Evolutionary conservation across 306 rosid genomes (phyloP).

Genomic region (Adenanthera pavonina): DNA sequence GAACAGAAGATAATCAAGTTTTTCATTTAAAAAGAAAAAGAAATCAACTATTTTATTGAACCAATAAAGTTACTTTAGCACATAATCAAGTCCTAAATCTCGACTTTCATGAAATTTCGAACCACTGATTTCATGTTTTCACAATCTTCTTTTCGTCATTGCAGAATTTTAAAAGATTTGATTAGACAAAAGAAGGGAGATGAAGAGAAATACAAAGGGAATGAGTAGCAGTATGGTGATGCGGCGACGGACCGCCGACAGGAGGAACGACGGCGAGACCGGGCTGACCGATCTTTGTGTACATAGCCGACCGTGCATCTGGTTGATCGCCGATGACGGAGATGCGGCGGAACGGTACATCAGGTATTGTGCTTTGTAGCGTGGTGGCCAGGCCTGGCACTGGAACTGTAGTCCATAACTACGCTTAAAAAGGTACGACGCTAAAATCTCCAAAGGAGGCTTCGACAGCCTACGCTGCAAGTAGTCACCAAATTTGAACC

Average conservation of each 20-base stretch:
- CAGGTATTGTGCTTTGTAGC: conserved; percentile 45
- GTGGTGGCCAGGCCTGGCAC: conserved; percentile 38
- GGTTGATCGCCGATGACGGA: conserved; percentile 31
- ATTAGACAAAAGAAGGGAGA: neutral
- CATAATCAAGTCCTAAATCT: neutral
- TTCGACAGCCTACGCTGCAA: too few species aligned
- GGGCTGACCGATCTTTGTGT: conserved; percentile 56
- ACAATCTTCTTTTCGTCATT: neutral
- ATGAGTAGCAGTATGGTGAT: conserved; percentile 44
- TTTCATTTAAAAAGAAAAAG: neutral
- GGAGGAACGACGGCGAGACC: conserved; percentile 26
- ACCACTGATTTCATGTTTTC: neutral
- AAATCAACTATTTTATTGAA: neutral
- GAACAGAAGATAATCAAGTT: neutral
- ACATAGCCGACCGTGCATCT: conserved; percentile 48
- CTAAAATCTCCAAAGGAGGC: neutral
- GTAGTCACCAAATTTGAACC: too few species aligned
- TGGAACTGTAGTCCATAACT: conserved; percentile 51
- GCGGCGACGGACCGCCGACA: conserved; percentile 42
- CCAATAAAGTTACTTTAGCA: neutral
- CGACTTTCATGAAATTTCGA: neutral
- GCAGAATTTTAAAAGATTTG: neutral
- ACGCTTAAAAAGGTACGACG: neutral
- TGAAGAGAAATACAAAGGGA: conserved; percentile 44
- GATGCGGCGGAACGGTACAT: conserved; percentile 40